Conservation (phyloP, 768 basidiomycete species). For the Boletus tylopilopsis region DNA sequence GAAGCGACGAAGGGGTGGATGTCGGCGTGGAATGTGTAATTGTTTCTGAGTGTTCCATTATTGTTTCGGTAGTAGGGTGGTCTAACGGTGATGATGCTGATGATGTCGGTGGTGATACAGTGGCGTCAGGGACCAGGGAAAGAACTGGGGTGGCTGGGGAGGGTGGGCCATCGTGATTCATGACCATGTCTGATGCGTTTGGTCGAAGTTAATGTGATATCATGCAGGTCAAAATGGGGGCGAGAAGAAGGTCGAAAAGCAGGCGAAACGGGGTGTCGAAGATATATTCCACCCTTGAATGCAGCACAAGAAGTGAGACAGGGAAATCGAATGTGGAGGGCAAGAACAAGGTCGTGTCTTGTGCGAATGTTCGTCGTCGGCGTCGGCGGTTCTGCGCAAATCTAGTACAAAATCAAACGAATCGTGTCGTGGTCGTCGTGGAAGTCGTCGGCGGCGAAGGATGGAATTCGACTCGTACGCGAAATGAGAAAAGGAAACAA, state of each 20-base stretch:
- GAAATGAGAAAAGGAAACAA: conserved; percentile 19
- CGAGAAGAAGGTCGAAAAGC: neutral
- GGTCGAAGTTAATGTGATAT: conserved; percentile 15
- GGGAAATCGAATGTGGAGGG: neutral
- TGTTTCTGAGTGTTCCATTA: conserved; percentile 18
- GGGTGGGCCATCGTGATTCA: conserved; percentile 20
- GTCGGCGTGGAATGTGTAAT: conserved; percentile 8
- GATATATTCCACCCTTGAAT: conserved; percentile 2
- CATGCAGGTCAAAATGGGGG: conserved; percentile 14
- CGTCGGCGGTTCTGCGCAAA: neutral
- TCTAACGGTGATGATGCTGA: conserved; percentile 21
- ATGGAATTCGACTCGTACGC: conserved; percentile 14
- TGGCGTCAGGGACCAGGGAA: conserved; percentile 15
- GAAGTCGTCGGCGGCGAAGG: conserved; percentile 10
- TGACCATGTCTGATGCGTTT: conserved; percentile 23
- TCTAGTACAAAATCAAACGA: neutral
- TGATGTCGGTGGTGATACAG: conserved; percentile 24
- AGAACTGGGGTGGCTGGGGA: conserved; percentile 13
- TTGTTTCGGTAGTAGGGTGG: conserved; percentile 19
- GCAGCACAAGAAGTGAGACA: conserved; percentile 8
- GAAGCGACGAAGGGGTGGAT: conserved; percentile 21
- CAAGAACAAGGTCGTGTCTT: conserved; percentile 5
- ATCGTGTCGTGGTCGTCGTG: conserved; percentile 3
- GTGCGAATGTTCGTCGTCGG: neutral
- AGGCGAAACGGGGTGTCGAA: conserved; percentile 7